Percentiles rank a stretch among this genome's conserved stretches.
phyloP scores from a whole-genome alignment of 2,329 filamentous ascomycete species.

The Fusarium vanettenii region DNA sequence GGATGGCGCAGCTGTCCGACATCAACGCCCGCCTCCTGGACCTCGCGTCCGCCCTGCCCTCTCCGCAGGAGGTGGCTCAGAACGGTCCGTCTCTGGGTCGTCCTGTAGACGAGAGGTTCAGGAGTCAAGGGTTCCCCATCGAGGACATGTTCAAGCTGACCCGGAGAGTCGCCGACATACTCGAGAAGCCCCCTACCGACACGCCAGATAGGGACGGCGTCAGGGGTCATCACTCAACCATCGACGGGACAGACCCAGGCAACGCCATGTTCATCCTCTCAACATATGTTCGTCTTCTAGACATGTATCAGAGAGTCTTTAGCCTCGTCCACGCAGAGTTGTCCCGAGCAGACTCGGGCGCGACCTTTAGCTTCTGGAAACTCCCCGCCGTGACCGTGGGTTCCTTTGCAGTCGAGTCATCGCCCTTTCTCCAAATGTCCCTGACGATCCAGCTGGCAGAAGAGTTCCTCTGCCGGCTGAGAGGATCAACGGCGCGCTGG shows the following conservation, averaged over 20 bases:
- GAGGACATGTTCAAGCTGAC: constrained; percentile 57
- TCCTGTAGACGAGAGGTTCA: constrained; percentile 40
- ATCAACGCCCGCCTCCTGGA: constrained; percentile 53
- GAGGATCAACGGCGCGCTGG: constrained; percentile 47
- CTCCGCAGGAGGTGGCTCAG: constrained; percentile 38
- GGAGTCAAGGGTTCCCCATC: constrained; percentile 50
- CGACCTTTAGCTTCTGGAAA: constrained; percentile 51
- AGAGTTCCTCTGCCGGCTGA: constrained; percentile 53
- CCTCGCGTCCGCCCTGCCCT: constrained; percentile 50
- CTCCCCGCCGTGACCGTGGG: constrained; percentile 56
- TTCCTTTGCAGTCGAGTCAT: constrained; percentile 53
- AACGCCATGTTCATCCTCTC: constrained; percentile 54
- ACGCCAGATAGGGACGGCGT: constrained; percentile 3
- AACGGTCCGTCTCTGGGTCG: constrained; percentile 29
- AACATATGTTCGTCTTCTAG: constrained; percentile 53
- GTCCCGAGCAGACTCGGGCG: constrained; percentile 39
- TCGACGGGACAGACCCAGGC: constrained; percentile 49
- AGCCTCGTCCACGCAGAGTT: constrained; percentile 50
- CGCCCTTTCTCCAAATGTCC: constrained; percentile 55
- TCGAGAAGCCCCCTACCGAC: constrained; percentile 43
- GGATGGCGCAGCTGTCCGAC: constrained; percentile 54
- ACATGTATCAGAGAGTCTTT: constrained; percentile 56
- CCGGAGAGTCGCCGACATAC: constrained; percentile 49
- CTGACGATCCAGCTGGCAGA: constrained; percentile 56
- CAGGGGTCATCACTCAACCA: constrained; percentile 17